Percentiles rank a stretch among this genome's conserved stretches.
Conservation (phyloP, 768 basidiomycete species). For the Ramaria rubella region DNA sequence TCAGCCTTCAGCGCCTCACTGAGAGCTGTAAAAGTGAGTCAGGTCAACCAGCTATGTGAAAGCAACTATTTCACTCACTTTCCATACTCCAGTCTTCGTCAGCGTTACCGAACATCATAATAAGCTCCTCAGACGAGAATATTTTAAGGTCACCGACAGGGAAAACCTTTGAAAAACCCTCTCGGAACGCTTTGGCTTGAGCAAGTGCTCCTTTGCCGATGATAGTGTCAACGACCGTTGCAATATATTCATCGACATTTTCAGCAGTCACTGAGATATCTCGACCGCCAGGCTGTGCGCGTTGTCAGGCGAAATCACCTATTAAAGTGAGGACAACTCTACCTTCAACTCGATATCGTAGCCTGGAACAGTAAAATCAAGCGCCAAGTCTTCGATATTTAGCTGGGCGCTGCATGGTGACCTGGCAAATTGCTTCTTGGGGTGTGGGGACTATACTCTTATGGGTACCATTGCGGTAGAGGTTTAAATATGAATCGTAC, state of each 20-base stretch:
- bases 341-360: slow-evolving; percentile 90
- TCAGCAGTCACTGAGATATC: slow-evolving; percentile 75
- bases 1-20: slow-evolving; percentile 92
- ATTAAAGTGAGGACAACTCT: slow-evolving; percentile 20
- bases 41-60: not conserved
- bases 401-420: slow-evolving; percentile 50
- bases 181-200: slow-evolving; percentile 87
- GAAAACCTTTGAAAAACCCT: slow-evolving; percentile 95
- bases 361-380: slow-evolving; percentile 96
- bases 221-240: slow-evolving; percentile 81
- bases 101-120: slow-evolving; percentile 90
- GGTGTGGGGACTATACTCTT: slow-evolving; percentile 14
- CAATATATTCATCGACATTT: slow-evolving; percentile 86
- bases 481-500: slow-evolving; percentile 17
- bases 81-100: slow-evolving; percentile 97
- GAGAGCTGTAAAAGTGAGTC: slow-evolving; percentile 49
- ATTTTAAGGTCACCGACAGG: slow-evolving; percentile 84
- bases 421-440: slow-evolving; percentile 12
- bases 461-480: slow-evolving; percentile 5
- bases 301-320: slow-evolving; percentile 1
- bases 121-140: slow-evolving; percentile 92
- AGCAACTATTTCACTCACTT: slow-evolving; percentile 46
- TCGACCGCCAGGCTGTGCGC: slow-evolving; percentile 62
- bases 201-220: slow-evolving; percentile 70
- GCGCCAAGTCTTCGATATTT: slow-evolving; percentile 76